Evolutionary conservation across 345 rosid genomes (phyloP).

Genomic region (Rhodamnia rubescens): DNA sequence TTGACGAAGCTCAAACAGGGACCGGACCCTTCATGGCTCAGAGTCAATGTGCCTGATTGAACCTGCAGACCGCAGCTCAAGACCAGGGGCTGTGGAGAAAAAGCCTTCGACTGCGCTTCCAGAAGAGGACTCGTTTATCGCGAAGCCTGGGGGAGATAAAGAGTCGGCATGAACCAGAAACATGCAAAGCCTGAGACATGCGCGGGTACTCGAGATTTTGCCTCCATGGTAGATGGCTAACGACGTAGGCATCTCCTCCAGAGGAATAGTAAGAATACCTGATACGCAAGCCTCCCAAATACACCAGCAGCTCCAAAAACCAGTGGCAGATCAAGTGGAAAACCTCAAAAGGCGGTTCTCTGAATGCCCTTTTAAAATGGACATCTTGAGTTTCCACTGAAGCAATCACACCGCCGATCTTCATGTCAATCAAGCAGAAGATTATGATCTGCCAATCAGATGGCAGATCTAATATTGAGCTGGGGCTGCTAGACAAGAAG

Average conservation of each 20-base stretch:
- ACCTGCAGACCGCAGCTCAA: conserved; percentile 7
- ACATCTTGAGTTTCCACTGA: neutral
- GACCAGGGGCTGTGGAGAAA: conserved; percentile 12
- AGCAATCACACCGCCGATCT: neutral
- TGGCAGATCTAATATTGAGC: conserved; percentile 11
- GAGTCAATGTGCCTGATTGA: conserved; percentile 15
- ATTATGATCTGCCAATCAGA: conserved; percentile 1
- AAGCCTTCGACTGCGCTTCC: conserved; percentile 18
- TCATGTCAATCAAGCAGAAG: neutral
- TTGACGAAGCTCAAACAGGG: conserved; percentile 8
- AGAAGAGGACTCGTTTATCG: neutral
- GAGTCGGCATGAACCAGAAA: neutral
- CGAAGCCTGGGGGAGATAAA: neutral
- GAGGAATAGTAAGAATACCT: neutral
- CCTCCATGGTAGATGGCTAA: conserved; percentile 20
- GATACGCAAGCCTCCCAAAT: neutral
- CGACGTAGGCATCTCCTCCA: conserved; percentile 14
- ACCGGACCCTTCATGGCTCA: conserved; percentile 8
- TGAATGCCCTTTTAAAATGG: conserved; percentile 10
- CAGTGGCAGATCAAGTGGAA: neutral
- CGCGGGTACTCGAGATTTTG: conserved; percentile 4
- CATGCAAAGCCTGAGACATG: neutral
- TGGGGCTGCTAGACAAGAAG: conserved; percentile 26
- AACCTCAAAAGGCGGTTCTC: conserved; percentile 6
- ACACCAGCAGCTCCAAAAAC: neutral